These are phyloP conservation scores for Xylariales sp. DNA, from an alignment of 2,329 filamentous ascomycete genomes.

Conservation along the genomic window DNA sequence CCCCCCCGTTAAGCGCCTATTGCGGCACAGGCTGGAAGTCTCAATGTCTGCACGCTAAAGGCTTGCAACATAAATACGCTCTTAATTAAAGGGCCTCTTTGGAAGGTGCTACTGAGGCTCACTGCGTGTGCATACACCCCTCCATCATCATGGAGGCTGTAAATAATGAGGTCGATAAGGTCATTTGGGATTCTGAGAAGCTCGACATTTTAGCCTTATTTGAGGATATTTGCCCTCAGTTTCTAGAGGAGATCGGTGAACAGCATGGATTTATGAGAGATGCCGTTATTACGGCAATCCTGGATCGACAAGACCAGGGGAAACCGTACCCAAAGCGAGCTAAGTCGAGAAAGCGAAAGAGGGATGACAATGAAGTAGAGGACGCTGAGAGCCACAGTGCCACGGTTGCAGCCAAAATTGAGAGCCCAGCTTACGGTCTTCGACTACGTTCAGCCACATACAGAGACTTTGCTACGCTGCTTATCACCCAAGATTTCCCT, in stretches of 20 bases:
- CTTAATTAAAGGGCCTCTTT: too few species aligned
- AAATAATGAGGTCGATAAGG: too few species aligned
- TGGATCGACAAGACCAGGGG: slow-evolving; percentile 35
- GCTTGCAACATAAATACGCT: too few species aligned
- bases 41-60: too few species aligned
- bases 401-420: slow-evolving; percentile 13
- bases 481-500: slow-evolving; percentile 32
- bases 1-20: too few species aligned
- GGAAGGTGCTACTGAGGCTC: too few species aligned
- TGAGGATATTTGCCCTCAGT: slow-evolving; percentile 39
- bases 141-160: too few species aligned
- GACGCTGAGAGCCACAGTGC: slow-evolving; percentile 6
- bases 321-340: slow-evolving; percentile 28
- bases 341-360: slow-evolving; percentile 36
- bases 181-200: too few species aligned
- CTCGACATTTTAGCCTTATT: slow-evolving; percentile 30
- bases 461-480: slow-evolving; percentile 11
- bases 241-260: slow-evolving; percentile 24
- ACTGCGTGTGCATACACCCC: too few species aligned
- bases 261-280: slow-evolving; percentile 23
- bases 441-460: slow-evolving; percentile 10
- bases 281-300: slow-evolving; percentile 29
- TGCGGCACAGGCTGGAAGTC: too few species aligned
- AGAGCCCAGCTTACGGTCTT: slow-evolving; percentile 6
- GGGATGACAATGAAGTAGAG: slow-evolving; percentile 16